A percentile compares a stretch with the other conserved stretches of the same genome.
phyloP scores from a whole-genome alignment of 176 grass and related monocot species.

The Oryza officinalis region DNA sequence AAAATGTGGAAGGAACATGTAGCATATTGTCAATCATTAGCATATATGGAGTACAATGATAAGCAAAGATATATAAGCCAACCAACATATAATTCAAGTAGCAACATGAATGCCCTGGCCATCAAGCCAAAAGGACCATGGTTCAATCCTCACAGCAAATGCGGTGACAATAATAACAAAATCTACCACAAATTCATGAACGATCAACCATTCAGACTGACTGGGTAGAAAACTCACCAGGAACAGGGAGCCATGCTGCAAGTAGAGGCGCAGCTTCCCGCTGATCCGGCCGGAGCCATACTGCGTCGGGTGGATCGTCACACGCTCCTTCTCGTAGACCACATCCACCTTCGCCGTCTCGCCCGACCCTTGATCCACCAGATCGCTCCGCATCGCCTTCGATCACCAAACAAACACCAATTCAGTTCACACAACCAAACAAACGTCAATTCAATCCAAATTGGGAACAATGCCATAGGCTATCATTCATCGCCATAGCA shows the following conservation, averaged over 20 bases:
- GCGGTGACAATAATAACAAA: background rate
- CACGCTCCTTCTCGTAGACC: conserved; percentile 80
- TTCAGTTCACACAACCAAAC: background rate
- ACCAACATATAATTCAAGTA: background rate
- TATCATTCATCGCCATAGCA: conserved; percentile 1
- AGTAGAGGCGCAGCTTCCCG: conserved; percentile 66
- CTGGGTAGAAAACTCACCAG: conserved; percentile 51
- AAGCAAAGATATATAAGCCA: background rate
- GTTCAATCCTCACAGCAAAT: background rate
- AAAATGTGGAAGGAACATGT: background rate
- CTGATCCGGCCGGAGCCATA: conserved; percentile 78
- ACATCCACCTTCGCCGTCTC: conserved; percentile 64
- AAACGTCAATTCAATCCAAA: conserved; percentile 30
- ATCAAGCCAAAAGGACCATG: background rate
- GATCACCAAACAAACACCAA: conserved; percentile 32
- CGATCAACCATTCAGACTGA: background rate
- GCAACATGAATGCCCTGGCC: background rate
- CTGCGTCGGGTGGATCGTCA: conserved; percentile 86
- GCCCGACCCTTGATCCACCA: conserved; percentile 36
- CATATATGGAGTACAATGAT: background rate
- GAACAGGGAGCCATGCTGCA: conserved; percentile 82
- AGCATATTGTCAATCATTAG: background rate
- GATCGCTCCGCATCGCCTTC: conserved; percentile 69
- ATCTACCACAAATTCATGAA: background rate
- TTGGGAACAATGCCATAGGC: background rate